Evolutionary conservation across 1,284 basidiomycete genomes (phyloP).

Genomic region (Apiotrichum akiyoshidainum): DNA sequence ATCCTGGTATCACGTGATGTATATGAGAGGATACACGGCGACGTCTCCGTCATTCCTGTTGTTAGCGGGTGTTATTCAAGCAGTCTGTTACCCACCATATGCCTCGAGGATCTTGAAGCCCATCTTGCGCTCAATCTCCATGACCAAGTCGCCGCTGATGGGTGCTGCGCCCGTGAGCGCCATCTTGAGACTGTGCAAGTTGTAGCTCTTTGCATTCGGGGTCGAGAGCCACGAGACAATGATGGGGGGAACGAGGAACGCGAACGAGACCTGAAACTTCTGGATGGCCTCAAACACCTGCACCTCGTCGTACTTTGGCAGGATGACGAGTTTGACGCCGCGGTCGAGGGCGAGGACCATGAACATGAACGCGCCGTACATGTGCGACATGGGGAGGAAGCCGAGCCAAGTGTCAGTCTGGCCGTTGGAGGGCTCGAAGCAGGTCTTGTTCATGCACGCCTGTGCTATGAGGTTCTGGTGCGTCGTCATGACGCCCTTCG

Average conservation of each 20-base stretch:
- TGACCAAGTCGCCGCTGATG: conserved; percentile 54
- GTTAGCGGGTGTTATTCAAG: not conserved
- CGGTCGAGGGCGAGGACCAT: conserved; percentile 61
- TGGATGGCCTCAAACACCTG: conserved; percentile 67
- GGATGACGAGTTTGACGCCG: conserved; percentile 64
- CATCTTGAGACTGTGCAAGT: conserved; percentile 61
- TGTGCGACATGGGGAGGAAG: conserved; percentile 20
- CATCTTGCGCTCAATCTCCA: conserved; percentile 26
- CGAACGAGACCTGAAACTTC: conserved; percentile 61
- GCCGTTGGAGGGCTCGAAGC: not conserved
- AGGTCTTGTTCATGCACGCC: conserved; percentile 9
- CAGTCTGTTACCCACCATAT: conserved; percentile 33
- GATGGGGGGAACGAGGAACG: conserved; percentile 78
- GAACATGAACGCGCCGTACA: conserved; percentile 38
- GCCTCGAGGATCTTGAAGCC: conserved; percentile 40
- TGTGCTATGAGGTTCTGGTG: conserved; percentile 61
- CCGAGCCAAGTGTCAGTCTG: conserved; percentile 50
- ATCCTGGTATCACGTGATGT: too few relatives aligned
- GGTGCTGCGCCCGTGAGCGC: conserved; percentile 80
- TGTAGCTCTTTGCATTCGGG: conserved; percentile 63
- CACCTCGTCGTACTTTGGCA: conserved; percentile 60
- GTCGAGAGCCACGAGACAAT: conserved; percentile 57
- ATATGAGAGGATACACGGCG: too few relatives aligned
- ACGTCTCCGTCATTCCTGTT: conserved; percentile 2
- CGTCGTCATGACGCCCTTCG: conserved; percentile 58